Evolutionary conservation across 176 grass and related monocot genomes (phyloP).

Genomic region (Raddia guianensis): DNA sequence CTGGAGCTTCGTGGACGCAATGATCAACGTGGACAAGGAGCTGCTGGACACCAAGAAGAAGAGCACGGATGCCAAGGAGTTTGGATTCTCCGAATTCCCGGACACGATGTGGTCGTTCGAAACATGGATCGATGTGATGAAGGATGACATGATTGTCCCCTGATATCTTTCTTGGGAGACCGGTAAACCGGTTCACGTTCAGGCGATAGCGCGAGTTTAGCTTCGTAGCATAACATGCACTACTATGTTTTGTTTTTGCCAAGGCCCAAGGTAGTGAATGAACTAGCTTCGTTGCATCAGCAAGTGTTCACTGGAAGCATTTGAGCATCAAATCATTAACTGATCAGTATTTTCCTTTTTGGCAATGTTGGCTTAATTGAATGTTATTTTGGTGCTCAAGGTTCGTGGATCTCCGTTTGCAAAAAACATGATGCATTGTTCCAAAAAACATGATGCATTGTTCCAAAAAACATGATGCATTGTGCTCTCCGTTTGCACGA

Average conservation of each 20-base stretch:
- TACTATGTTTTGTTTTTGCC: not conserved
- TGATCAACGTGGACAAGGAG: conserved; percentile 30
- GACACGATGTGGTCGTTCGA: conserved; percentile 63
- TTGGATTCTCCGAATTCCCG: conserved; percentile 73
- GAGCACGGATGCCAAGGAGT: conserved; percentile 60
- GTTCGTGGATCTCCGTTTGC: too few relatives aligned
- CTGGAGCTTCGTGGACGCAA: conserved; percentile 61
- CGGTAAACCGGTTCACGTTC: too few relatives aligned
- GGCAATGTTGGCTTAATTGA: not conserved
- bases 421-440: too few relatives aligned
- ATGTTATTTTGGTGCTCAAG: too few relatives aligned
- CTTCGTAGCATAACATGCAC: not conserved
- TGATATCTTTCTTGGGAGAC: not conserved
- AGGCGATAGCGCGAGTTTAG: not conserved
- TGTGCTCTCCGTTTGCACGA: too few relatives aligned
- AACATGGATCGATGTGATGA: conserved; percentile 77
- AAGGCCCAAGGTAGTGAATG: not conserved
- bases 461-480: too few relatives aligned
- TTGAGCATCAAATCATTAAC: not conserved
- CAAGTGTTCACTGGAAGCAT: not conserved
- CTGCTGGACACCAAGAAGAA: conserved; percentile 76
- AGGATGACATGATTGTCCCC: conserved; percentile 68
- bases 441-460: too few relatives aligned
- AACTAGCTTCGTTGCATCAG: not conserved
- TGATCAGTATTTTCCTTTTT: not conserved